These are phyloP conservation scores for Globisporangium cylindrosporum DNA, from an alignment of 352 stramenopile species.

Conservation along the genomic window DNA sequence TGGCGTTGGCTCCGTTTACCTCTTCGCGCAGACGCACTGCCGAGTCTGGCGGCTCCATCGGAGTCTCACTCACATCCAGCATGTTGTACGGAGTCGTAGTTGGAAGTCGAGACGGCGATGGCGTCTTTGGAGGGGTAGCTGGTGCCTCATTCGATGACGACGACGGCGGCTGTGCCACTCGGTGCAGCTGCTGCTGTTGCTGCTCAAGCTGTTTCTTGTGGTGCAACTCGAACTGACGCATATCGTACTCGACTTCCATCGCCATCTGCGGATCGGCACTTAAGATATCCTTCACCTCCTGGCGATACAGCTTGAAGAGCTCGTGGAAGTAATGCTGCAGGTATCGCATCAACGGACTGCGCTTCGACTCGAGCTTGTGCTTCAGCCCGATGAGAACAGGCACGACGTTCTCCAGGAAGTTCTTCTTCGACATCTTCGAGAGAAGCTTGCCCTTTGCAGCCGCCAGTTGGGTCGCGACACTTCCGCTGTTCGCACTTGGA, in stretches of 20 bases:
- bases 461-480: constrained; percentile 69
- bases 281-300: constrained; percentile 93
- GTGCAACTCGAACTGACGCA: constrained; percentile 76
- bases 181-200: constrained; percentile 35
- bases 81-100: constrained; percentile 25
- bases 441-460: constrained; percentile 92
- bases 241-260: constrained; percentile 96
- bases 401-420: constrained; percentile 96
- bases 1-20: constrained; percentile 22
- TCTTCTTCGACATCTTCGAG: constrained; percentile 96
- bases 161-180: background rate
- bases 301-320: constrained; percentile 91
- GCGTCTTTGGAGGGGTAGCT: constrained; percentile 24
- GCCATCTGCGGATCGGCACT: constrained; percentile 91
- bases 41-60: constrained; percentile 21
- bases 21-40: constrained; percentile 28
- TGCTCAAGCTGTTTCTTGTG: constrained; percentile 43
- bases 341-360: constrained; percentile 92
- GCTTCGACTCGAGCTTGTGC: constrained; percentile 90
- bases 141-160: background rate
- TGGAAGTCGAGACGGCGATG: constrained; percentile 20
- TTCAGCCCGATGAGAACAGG: constrained; percentile 96
- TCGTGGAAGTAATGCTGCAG: constrained; percentile 94
- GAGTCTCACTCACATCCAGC: constrained; percentile 36
- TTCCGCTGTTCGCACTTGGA: constrained; percentile 33